Conservation (phyloP, 208 protist genomes). For the Crithidia mellificae region DNA sequence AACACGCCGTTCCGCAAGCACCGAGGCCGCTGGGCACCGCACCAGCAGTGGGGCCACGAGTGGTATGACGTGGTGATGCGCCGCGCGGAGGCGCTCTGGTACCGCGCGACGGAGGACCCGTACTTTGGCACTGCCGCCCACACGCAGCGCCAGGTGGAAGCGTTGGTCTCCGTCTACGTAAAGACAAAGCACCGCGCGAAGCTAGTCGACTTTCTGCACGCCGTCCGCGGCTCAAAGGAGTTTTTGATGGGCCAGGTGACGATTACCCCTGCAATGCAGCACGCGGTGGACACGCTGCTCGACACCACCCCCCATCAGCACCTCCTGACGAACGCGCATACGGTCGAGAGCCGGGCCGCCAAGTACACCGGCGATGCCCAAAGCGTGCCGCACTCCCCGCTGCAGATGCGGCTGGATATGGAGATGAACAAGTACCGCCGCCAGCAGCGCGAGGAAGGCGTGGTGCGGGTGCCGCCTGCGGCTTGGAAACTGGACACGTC, state of each 20-base stretch:
- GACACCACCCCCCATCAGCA: slow-evolving; percentile 83
- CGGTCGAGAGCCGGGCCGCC: slow-evolving; percentile 49
- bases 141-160: slow-evolving; percentile 86
- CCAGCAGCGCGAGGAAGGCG: slow-evolving; percentile 85
- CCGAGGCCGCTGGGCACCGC: slow-evolving; percentile 83
- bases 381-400: slow-evolving; percentile 72
- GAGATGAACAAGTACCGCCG: slow-evolving; percentile 79
- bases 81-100: slow-evolving; percentile 89
- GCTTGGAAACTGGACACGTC: slow-evolving; percentile 70
- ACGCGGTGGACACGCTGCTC: slow-evolving; percentile 60
- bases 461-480: slow-evolving; percentile 83
- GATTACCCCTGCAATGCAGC: slow-evolving; percentile 71
- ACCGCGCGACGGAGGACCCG: slow-evolving; percentile 84
- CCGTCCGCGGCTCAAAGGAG: slow-evolving; percentile 74
- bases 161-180: slow-evolving; percentile 73
- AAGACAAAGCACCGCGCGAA: slow-evolving; percentile 79
- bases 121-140: slow-evolving; percentile 78
- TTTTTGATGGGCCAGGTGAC: slow-evolving; percentile 57
- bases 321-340: slow-evolving; percentile 85
- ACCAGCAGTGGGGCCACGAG: slow-evolving; percentile 84
- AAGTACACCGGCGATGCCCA: slow-evolving; percentile 71
- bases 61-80: slow-evolving; percentile 87
- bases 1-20: slow-evolving; percentile 83
- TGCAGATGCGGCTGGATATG: slow-evolving; percentile 88
- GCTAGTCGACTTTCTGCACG: slow-evolving; percentile 81